Conservation (phyloP, 495 filamentous ascomycete species). For the Penicillium turbatum region DNA sequence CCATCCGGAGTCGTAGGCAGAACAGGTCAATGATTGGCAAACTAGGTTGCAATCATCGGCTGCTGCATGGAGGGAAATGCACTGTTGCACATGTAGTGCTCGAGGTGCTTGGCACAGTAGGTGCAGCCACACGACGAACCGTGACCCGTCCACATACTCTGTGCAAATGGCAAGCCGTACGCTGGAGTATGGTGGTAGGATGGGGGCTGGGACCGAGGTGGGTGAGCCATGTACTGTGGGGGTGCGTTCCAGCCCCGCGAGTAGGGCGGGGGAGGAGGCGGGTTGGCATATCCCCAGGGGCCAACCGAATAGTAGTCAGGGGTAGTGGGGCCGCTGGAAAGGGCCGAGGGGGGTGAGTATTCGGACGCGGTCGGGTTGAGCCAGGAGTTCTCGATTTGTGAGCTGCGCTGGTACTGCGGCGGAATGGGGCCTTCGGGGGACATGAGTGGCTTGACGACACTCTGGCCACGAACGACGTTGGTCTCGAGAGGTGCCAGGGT, state of each 20-base stretch:
- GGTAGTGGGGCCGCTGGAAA: constrained; percentile 62
- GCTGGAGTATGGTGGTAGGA: constrained; percentile 50
- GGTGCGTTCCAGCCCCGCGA: constrained; percentile 40
- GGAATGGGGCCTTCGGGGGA: constrained; percentile 49
- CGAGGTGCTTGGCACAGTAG: constrained; percentile 60
- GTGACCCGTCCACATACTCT: constrained; percentile 56
- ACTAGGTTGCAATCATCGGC: constrained; percentile 45
- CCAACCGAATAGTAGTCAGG: constrained; percentile 56
- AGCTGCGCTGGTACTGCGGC: constrained; percentile 48
- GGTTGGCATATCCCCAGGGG: constrained; percentile 53
- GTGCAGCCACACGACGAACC: constrained; percentile 64
- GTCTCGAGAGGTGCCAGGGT: constrained; percentile 69
- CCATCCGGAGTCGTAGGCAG: constrained; percentile 15
- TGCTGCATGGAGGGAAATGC: constrained; percentile 59
- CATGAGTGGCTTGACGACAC: constrained; percentile 44
- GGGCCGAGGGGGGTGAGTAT: constrained; percentile 64
- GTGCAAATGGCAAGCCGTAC: constrained; percentile 52
- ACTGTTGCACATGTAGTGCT: constrained; percentile 60
- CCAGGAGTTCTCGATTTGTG: constrained; percentile 50
- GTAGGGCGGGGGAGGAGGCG: constrained; percentile 45
- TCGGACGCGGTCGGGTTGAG: constrained; percentile 50
- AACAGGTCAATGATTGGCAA: constrained; percentile 7
- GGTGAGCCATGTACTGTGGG: constrained; percentile 47
- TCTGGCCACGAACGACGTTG: constrained; percentile 48
- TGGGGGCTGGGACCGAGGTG: constrained; percentile 43